Evolutionary conservation across 1,284 basidiomycete genomes (phyloP).

Genomic region (Cystobasidium sp.): DNA sequence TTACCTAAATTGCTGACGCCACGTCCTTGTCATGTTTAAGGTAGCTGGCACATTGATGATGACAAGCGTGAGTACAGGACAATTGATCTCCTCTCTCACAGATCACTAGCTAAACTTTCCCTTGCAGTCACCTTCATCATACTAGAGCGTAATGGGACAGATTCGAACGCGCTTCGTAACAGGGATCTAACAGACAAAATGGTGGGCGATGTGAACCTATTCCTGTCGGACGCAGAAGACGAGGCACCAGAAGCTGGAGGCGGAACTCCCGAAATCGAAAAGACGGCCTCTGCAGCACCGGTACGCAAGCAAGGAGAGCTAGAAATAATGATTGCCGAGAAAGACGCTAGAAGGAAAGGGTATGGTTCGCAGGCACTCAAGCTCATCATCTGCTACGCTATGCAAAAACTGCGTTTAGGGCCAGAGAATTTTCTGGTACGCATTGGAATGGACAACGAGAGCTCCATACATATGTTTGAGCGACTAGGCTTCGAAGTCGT

Average conservation of each 20-base stretch:
- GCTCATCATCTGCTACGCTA: constrained; percentile 44
- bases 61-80: constrained; percentile 60
- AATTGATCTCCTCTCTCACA: neutral
- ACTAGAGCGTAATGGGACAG: constrained; percentile 61
- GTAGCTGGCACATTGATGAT: constrained; percentile 81
- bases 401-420: constrained; percentile 12
- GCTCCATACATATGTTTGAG: constrained; percentile 33
- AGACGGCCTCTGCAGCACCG: neutral
- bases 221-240: constrained; percentile 64
- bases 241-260: constrained; percentile 57
- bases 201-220: constrained; percentile 92
- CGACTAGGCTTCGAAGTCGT: constrained; percentile 25
- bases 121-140: constrained; percentile 79
- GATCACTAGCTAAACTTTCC: neutral
- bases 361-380: constrained; percentile 58
- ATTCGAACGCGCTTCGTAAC: constrained; percentile 50
- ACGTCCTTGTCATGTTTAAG: constrained; percentile 57
- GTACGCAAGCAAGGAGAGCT: constrained; percentile 63
- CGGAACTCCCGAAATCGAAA: constrained; percentile 53
- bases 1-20: neutral
- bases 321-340: constrained; percentile 83
- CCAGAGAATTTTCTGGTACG: constrained; percentile 23
- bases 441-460: constrained; percentile 27
- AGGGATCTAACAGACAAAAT: constrained; percentile 63
- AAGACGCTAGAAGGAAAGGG: constrained; percentile 63